phyloP scores from a whole-genome alignment of 106 monocot species.

The Allium fistulosum region DNA sequence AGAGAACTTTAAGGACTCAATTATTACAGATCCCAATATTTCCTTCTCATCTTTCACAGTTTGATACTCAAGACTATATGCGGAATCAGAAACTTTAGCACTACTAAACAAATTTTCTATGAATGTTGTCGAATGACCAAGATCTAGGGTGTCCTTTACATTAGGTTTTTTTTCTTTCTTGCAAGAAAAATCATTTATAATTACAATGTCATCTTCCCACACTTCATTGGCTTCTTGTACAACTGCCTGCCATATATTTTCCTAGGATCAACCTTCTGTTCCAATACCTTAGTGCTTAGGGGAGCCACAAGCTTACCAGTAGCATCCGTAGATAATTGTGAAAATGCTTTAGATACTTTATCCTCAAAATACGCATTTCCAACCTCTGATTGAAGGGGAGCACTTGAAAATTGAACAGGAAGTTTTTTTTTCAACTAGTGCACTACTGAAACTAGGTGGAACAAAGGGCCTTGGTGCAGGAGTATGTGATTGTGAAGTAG shows the following conservation, averaged over 20 bases:
- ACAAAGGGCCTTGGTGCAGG: constrained; percentile 60
- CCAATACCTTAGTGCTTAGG: too few species aligned
- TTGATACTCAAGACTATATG: constrained; percentile 27
- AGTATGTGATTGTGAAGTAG: constrained; percentile 21
- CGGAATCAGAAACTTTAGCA: neutral
- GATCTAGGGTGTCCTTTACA: constrained; percentile 4
- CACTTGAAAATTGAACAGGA: constrained; percentile 15
- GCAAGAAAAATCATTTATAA: constrained; percentile 11
- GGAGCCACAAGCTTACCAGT: too few species aligned
- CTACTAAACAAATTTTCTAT: constrained; percentile 47
- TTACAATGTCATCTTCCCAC: constrained; percentile 20
- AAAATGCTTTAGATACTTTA: too few species aligned
- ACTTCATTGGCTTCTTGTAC: constrained; percentile 12
- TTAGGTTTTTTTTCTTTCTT: constrained; percentile 14
- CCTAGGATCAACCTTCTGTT: too few species aligned
- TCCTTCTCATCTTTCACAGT: constrained; percentile 30
- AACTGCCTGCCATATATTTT: too few species aligned
- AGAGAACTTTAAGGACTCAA: constrained; percentile 68
- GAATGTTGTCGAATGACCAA: constrained; percentile 31
- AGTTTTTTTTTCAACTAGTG: constrained; percentile 42
- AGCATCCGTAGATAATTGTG: too few species aligned
- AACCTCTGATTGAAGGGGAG: too few species aligned
- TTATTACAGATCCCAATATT: constrained; percentile 9
- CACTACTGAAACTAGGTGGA: constrained; percentile 76
- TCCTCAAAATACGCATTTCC: too few species aligned